Percentiles rank a stretch among this genome's conserved stretches.
These are phyloP conservation scores for Canna indica DNA, from an alignment of 176 grass and related monocot genomes.

Conservation along the genomic window DNA sequence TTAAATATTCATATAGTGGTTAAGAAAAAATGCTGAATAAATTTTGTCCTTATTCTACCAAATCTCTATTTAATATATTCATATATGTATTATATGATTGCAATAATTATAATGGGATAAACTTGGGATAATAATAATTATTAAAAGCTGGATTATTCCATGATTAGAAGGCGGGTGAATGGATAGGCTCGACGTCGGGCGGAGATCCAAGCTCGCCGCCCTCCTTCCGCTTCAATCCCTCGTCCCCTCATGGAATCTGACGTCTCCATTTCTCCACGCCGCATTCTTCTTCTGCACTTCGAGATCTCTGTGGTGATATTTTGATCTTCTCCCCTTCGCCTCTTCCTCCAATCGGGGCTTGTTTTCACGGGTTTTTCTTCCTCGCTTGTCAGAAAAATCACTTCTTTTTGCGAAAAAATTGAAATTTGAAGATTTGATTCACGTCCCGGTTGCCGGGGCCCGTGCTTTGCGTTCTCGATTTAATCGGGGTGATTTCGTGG, in stretches of 20 bases:
- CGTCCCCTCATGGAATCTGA: slow-evolving; percentile 9
- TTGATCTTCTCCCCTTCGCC: neutral
- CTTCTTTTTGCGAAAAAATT: neutral
- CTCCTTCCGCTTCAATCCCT: neutral
- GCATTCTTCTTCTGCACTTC: neutral
- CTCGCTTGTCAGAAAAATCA: neutral
- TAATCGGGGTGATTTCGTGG: neutral
- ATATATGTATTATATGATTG: too few species aligned
- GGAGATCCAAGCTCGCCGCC: neutral
- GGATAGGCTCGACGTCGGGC: neutral
- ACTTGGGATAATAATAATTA: neutral
- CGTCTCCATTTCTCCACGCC: neutral
- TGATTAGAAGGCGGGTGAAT: neutral
- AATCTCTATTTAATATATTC: too few species aligned
- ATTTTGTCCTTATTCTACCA: too few species aligned
- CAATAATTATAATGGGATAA: neutral
- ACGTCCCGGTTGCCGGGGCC: neutral
- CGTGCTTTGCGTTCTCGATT: neutral
- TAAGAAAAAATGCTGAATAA: too few species aligned
- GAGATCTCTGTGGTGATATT: neutral
- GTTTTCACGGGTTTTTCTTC: neutral
- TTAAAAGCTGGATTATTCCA: neutral
- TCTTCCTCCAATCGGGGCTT: neutral
- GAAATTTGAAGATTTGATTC: neutral
- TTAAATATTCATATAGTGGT: too few species aligned